Base-by-base conservation (phyloP, 345 rosid species). In the Moricandia arvensis region DNA sequence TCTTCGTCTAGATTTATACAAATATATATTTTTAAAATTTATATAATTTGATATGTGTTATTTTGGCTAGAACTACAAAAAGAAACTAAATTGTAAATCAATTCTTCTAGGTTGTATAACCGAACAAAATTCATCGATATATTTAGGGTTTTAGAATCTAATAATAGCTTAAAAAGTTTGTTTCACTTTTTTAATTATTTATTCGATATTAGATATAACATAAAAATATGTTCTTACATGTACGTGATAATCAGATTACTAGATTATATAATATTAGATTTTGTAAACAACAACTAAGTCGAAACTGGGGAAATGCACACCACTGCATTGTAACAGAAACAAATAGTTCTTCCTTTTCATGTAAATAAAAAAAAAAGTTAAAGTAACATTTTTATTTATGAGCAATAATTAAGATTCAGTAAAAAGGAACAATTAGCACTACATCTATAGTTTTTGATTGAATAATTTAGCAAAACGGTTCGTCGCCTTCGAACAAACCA, bases 401-500 rank as follows among this genome's bases (percentile, higher is more conserved):
- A 49, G 55, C 21, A 49, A 15, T 49, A 16, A 15, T 17, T 49
- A 49, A 49, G 21, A 15, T 49, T 47, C 54, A 47, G 12, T 15
- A 47, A 47, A 33, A 47, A 47, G 54, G 9, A 49, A 49, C 55
- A 49, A 21, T n/a, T n/a, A n/a, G n/a, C 24, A 21, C 24, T 21
- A 21, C 24, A 0, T 21, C 24, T 0, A 2, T 21, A 0, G 24
- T 21, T 47, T 49, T 49, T 49, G 21, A 45, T 16, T 49, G 55
- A 16, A 49, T 49, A 49, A 16, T 49, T 15, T 49, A 4, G 55
- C 21, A 45, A 45, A 45, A 17, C 7, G 53, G 53, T n/a, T 45
- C 53, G 69, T 69, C 59, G 8, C 59, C 75, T 69, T 76, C 54
- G 75, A 41, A 76, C 80, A 29, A 70, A 4, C 38, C 59, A 76